Percentiles rank a stretch among this genome's conserved stretches.
These are phyloP conservation scores for Blastomyces silverae DNA, from an alignment of 2,329 filamentous ascomycete genomes.

Conservation along the genomic window DNA sequence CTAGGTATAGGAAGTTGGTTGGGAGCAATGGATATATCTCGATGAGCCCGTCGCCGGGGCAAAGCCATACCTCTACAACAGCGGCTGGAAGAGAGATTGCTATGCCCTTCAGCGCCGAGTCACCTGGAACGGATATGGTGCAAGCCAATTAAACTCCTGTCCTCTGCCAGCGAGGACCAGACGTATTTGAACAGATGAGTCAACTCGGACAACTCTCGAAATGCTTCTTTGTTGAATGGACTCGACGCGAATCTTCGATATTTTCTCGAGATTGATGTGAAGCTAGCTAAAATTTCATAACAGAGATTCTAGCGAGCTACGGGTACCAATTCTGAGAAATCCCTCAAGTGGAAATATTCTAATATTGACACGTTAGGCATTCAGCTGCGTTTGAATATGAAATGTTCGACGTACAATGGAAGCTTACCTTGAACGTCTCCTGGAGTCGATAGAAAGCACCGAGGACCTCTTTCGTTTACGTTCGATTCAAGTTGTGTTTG, in stretches of 20 bases:
- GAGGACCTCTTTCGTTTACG: not conserved
- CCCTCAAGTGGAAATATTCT: not conserved
- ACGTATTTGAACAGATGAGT: not conserved
- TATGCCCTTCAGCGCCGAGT: not conserved
- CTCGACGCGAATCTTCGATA: not conserved
- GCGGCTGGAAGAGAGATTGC: not conserved
- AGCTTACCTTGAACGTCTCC: not conserved
- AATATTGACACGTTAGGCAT: constrained; percentile 2
- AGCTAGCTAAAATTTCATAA: not conserved
- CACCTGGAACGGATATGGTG: not conserved
- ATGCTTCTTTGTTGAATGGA: not conserved
- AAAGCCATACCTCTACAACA: constrained; percentile 1
- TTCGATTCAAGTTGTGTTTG: not conserved
- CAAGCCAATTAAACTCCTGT: not conserved
- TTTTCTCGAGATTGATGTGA: not conserved
- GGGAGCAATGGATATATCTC: not conserved
- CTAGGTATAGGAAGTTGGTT: not conserved
- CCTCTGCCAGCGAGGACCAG: not conserved
- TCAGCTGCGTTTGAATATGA: constrained; percentile 1
- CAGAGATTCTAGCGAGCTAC: not conserved
- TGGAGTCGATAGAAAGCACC: not conserved
- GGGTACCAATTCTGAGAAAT: constrained; percentile 2
- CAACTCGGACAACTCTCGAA: not conserved
- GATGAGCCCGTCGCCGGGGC: not conserved
- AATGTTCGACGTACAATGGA: not conserved